A percentile compares a stretch with the other conserved stretches of the same genome.
Evolutionary conservation across 371 early-diverging fungal species (phyloP).

Genomic region (Rhizopus sp.): DNA sequence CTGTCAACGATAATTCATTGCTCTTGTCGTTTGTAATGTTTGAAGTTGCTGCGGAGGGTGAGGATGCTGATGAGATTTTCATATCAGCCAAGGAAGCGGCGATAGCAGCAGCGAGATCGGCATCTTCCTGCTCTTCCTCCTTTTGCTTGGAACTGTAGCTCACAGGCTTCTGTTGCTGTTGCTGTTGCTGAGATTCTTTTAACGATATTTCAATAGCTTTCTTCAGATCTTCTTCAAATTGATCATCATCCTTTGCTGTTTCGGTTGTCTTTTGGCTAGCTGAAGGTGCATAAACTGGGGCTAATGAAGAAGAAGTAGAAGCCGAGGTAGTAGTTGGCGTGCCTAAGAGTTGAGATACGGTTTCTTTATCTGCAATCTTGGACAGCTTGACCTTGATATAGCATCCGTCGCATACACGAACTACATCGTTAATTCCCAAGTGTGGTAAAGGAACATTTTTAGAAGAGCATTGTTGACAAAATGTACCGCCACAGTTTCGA

Average conservation of each 20-base stretch:
- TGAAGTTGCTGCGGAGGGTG: slow-evolving; percentile 11
- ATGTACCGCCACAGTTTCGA: slow-evolving; percentile 93
- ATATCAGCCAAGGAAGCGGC: slow-evolving; percentile 86
- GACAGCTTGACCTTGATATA: slow-evolving; percentile 67
- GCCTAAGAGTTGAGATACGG: slow-evolving; percentile 14
- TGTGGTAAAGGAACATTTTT: slow-evolving; percentile 84
- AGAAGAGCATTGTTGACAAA: slow-evolving; percentile 90
- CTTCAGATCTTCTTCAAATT: slow-evolving; percentile 81
- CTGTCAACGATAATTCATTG: slow-evolving; percentile 57
- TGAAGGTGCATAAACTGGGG: slow-evolving; percentile 1
- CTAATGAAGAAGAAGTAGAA: slow-evolving; percentile 15
- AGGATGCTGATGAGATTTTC: slow-evolving; percentile 17
- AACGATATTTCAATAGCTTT: slow-evolving; percentile 89
- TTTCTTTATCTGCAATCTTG: slow-evolving; percentile 22
- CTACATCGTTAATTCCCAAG: slow-evolving; percentile 85
- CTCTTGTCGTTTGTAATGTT: slow-evolving; percentile 9
- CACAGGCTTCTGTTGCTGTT: background rate
- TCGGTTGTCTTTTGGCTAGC: slow-evolving; percentile 1
- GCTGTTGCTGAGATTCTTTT: slow-evolving; percentile 69
- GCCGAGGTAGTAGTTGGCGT: slow-evolving; percentile 2
- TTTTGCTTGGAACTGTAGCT: slow-evolving; percentile 3
- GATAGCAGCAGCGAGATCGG: slow-evolving; percentile 92
- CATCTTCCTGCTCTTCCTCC: slow-evolving; percentile 75
- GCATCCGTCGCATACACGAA: slow-evolving; percentile 95
- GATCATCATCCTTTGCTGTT: slow-evolving; percentile 45